Evolutionary conservation across 495 filamentous ascomycete genomes (phyloP), one percentile per base, ranked within the genome.

Genomic region (Bryoglossum gracile): DNA sequence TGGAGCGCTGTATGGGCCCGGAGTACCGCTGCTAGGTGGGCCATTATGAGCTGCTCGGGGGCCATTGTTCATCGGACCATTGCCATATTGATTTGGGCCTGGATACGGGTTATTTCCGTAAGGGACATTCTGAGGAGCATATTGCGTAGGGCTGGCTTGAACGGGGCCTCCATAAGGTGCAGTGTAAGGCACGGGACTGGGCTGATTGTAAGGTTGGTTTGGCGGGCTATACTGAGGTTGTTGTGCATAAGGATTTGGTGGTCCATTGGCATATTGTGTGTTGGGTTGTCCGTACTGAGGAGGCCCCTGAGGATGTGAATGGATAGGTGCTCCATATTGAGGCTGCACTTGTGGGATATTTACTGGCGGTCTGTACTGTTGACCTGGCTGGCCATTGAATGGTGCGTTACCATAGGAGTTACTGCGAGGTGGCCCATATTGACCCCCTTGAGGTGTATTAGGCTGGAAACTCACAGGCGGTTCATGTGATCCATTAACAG

Each of bases 391-490:
- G 10, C 18, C 18, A 43, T 16, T 11, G 35, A 19, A 36, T n/a
- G 33, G 34, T 16, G 23, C 2, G 34, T 49, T 46, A 24, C 17
- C 32, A 16, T 26, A 46, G 13, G 43, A 8, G 16, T 41, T 33
- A 23, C 40, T 48, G 8, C 40, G 46, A 32, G 50, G 41, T 19
- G 50, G 43, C 9, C 52, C 40, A 35, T 55, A 55, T 34, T 38
- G 50, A 49, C 14, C 24, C 9, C n/a, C n/a, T n/a, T n/a, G n/a
- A n/a, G n/a, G n/a, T n/a, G n/a, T n/a, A n/a, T n/a, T n/a, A n/a
- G n/a, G n/a, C n/a, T 21, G 32, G 26, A 30, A 30, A 17, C 32
- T 50, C 16, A 30, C 26, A 14, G 48, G 53, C n/a, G 43, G 13
- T 34, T 16, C 32, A 28, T 48, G 44, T 6, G n/a, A 44, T 5